phyloP scores from a whole-genome alignment of 371 early-diverging fungal species.

The Actinomucor elegans region DNA sequence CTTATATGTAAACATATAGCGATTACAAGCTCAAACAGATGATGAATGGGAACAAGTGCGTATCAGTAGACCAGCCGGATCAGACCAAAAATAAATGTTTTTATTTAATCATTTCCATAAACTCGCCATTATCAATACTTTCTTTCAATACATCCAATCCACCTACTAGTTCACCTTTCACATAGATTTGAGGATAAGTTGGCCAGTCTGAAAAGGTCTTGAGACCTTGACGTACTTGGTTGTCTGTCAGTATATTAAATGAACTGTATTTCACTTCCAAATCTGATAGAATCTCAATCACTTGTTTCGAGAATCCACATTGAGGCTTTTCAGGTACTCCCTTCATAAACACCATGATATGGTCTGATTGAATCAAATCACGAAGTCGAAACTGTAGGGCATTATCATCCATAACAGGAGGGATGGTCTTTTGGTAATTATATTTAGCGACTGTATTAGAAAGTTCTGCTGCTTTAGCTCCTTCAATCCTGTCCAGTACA shows the following conservation, averaged over 20 bases:
- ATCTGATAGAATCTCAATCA: constrained; percentile 63
- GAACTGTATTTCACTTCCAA: constrained; percentile 62
- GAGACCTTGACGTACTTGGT: constrained; percentile 84
- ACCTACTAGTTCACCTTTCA: constrained; percentile 86
- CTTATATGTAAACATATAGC: constrained; percentile 25
- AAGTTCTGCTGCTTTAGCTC: neutral
- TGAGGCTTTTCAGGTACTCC: constrained; percentile 85
- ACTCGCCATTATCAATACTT: constrained; percentile 4
- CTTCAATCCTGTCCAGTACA: neutral
- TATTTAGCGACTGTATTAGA: constrained; percentile 1
- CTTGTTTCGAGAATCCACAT: constrained; percentile 83
- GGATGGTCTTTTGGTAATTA: neutral
- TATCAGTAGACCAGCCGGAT: constrained; percentile 44
- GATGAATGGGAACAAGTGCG: constrained; percentile 57
- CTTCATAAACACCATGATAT: constrained; percentile 89
- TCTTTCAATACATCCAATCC: constrained; percentile 82
- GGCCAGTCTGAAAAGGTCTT: constrained; percentile 95
- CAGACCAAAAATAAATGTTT: constrained; percentile 17
- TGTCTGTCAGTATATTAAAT: constrained; percentile 86
- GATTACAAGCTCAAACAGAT: constrained; percentile 49
- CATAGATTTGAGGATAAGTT: constrained; percentile 90
- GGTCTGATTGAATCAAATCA: constrained; percentile 58
- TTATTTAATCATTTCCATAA: neutral
- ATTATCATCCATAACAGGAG: constrained; percentile 53
- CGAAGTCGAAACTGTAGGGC: constrained; percentile 68